phyloP scores from a whole-genome alignment of 192 early-diverging fungal species.

The Diversispora epigaea region DNA sequence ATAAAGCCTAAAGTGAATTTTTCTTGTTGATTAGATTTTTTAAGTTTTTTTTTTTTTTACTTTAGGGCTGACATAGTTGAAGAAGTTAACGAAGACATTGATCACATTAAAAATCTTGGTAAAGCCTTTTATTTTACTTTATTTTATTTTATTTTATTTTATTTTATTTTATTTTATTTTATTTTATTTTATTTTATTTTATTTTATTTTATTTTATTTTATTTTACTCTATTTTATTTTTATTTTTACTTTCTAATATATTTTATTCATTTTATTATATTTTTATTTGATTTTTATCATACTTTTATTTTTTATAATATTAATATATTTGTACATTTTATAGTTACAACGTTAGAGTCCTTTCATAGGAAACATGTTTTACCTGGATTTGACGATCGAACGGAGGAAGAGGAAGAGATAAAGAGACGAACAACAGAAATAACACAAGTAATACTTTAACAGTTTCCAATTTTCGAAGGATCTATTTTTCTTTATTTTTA shows the following conservation, averaged over 20 bases:
- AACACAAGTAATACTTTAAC: conserved; percentile 57
- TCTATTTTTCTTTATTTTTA: too few species aligned
- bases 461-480: too few species aligned
- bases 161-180: conserved; percentile 17
- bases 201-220: too few species aligned
- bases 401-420: conserved; percentile 77
- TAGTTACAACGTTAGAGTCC: conserved; percentile 68
- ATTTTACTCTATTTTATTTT: too few species aligned
- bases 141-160: conserved; percentile 21
- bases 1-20: background rate
- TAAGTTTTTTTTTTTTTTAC: background rate
- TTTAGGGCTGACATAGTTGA: conserved; percentile 87
- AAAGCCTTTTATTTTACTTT: conserved; percentile 4
- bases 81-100: conserved; percentile 72
- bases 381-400: conserved; percentile 92
- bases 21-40: background rate
- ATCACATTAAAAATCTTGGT: conserved; percentile 66
- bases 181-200: background rate
- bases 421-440: conserved; percentile 81
- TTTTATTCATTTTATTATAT: too few species aligned
- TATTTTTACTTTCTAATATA: too few species aligned
- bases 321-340: background rate
- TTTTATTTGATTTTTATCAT: too few species aligned
- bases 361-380: conserved; percentile 88
- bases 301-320: too few species aligned